phyloP scores from a whole-genome alignment of 441 rosid genomes.

The Kokia cookei region DNA sequence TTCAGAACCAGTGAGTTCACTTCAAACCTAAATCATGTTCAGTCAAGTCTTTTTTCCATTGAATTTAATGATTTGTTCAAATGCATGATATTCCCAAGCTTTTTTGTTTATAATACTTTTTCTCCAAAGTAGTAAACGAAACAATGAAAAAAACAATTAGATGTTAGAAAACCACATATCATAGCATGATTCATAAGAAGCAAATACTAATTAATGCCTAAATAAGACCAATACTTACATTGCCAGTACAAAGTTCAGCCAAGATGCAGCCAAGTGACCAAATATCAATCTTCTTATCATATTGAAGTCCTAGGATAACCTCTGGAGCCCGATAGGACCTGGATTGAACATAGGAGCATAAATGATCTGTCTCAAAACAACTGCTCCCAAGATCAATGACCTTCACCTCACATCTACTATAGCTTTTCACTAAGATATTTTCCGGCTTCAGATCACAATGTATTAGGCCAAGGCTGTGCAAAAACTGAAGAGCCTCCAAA shows the following conservation, averaged over 20 bases:
- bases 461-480: constrained; percentile 90
- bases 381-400: constrained; percentile 99
- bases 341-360: constrained; percentile 96
- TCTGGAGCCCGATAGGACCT: constrained; percentile 98
- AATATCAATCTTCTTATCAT: constrained; percentile 86
- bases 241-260: constrained; percentile 96
- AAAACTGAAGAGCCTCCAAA: constrained; percentile 84
- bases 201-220: neutral
- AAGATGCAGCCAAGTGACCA: constrained; percentile 99
- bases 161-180: neutral
- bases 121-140: neutral
- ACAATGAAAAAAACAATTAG: neutral
- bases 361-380: constrained; percentile 96
- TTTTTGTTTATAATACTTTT: neutral
- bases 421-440: constrained; percentile 92
- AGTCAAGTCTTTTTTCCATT: neutral
- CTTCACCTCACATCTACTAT: constrained; percentile 95
- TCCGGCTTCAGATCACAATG: constrained; percentile 96
- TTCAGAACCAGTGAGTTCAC: neutral
- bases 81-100: neutral
- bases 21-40: neutral
- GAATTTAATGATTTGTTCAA: neutral
- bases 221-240: constrained; percentile 50
- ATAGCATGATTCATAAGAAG: neutral
- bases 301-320: constrained; percentile 87